Evolutionary conservation across 768 basidiomycete genomes (phyloP).

Genomic region (Lentinula edodes): DNA sequence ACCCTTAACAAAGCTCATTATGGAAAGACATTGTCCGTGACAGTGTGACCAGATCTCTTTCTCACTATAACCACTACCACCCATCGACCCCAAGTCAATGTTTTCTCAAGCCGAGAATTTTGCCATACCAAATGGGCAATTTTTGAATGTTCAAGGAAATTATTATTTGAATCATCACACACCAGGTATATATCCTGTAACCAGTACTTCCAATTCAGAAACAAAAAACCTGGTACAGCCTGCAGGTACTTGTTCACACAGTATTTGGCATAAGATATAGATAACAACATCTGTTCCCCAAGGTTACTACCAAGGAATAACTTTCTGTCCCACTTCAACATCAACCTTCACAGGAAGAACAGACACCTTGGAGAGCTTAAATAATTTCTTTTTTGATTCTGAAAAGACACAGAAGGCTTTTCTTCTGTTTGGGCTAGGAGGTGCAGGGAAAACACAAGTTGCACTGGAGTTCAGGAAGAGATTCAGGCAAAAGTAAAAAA

Average conservation of each 20-base stretch:
- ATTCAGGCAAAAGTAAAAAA: neutral
- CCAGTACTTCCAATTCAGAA: neutral
- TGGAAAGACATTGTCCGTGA: no score
- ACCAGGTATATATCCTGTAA: neutral
- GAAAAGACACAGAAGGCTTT: neutral
- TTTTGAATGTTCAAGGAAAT: neutral
- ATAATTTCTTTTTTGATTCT: neutral
- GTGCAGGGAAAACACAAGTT: conserved; percentile 4
- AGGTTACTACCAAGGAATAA: neutral
- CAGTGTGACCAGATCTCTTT: neutral
- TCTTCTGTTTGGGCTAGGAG: neutral
- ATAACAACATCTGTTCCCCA: neutral
- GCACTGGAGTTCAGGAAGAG: neutral
- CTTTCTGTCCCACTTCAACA: neutral
- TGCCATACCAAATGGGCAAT: neutral
- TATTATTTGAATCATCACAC: neutral
- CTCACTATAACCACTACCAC: neutral
- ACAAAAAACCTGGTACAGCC: neutral
- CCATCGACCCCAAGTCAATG: neutral
- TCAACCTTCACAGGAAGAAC: neutral
- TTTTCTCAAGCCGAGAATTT: neutral
- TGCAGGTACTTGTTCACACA: neutral
- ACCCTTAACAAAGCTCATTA: no score
- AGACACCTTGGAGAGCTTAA: neutral
- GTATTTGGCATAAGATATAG: neutral